Evolutionary conservation across 2,329 filamentous ascomycete genomes (phyloP).

Genomic region (Aspergillus sp.): DNA sequence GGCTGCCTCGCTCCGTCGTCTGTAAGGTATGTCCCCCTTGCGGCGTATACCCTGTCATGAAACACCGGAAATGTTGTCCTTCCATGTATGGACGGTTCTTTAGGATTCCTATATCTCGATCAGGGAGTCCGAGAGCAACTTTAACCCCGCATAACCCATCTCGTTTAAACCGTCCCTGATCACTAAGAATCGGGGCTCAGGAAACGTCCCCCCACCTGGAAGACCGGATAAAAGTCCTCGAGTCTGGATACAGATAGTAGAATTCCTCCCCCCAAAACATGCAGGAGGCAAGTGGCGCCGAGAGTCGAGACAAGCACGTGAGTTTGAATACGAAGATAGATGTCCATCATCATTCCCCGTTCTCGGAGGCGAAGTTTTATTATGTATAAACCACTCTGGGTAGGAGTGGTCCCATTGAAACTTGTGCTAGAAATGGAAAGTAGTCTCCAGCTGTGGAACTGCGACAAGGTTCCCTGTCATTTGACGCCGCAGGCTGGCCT

Average conservation of each 20-base stretch:
- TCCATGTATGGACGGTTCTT: too few species aligned
- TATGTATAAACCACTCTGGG: too few species aligned
- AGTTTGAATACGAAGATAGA: not conserved
- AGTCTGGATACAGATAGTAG: not conserved
- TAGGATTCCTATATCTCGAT: too few species aligned
- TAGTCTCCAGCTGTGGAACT: not conserved
- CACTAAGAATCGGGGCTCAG: too few species aligned
- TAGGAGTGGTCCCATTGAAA: too few species aligned
- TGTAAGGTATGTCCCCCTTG: not conserved
- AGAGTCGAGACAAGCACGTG: not conserved
- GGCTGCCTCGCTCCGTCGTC: not conserved
- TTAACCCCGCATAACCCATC: not conserved
- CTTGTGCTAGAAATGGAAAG: too few species aligned
- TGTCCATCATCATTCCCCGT: not conserved
- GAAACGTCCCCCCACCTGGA: too few species aligned
- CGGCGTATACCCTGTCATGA: not conserved
- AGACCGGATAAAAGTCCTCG: too few species aligned
- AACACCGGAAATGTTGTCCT: too few species aligned
- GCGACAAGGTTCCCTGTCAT: not conserved
- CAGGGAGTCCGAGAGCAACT: not conserved
- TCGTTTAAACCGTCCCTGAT: not conserved
- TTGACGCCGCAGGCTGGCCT: not conserved
- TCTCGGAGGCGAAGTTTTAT: not conserved
- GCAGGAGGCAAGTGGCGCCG: too few species aligned
- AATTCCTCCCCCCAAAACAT: too few species aligned